phyloP scores from a whole-genome alignment of 2,329 filamentous ascomycete species.

The Fusarium sp. region DNA sequence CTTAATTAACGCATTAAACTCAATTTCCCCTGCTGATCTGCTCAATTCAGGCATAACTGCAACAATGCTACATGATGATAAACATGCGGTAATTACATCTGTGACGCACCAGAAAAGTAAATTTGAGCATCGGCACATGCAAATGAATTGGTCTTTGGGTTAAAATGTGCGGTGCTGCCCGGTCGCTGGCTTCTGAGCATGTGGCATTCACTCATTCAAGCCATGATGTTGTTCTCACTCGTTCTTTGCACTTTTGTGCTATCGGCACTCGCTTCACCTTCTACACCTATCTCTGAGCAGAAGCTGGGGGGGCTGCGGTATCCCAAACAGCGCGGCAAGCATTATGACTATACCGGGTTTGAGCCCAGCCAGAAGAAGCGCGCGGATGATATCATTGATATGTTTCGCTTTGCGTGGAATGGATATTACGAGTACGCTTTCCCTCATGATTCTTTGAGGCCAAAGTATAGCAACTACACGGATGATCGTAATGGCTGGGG shows the following conservation, averaged over 20 bases:
- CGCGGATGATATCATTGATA: conserved; percentile 6
- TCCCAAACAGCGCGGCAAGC: neutral
- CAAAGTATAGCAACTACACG: conserved; percentile 6
- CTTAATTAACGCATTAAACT: neutral
- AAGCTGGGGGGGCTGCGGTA: neutral
- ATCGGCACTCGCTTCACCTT: neutral
- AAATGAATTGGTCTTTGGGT: neutral
- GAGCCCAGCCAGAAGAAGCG: conserved; percentile 9
- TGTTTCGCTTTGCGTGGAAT: conserved; percentile 22
- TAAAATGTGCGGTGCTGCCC: neutral
- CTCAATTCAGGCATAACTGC: neutral
- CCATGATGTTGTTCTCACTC: neutral
- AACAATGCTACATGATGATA: neutral
- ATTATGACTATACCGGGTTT: conserved; percentile 19
- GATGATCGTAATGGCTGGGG: conserved; percentile 22
- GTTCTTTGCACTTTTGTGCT: neutral
- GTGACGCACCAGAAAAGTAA: neutral
- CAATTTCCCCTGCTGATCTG: neutral
- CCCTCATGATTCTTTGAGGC: neutral
- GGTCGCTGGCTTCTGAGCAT: neutral
- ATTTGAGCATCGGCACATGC: neutral
- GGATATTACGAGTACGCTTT: conserved; percentile 8
- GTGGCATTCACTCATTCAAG: neutral
- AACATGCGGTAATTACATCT: neutral
- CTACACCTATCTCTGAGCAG: neutral